Conservation (phyloP, 352 stramenopile genomes). For the Phytophthora cactorum region DNA sequence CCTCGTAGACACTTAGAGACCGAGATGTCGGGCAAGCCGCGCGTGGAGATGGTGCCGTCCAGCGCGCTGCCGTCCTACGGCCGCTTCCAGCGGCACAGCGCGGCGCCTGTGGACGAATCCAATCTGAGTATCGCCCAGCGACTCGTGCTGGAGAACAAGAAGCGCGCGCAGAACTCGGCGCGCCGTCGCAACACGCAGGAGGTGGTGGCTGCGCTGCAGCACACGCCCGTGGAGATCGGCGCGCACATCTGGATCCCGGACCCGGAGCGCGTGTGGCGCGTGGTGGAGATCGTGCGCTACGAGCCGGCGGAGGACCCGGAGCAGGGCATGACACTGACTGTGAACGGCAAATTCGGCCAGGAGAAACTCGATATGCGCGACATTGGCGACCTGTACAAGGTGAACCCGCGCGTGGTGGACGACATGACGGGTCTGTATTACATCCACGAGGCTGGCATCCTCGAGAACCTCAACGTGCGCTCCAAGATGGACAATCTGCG, state of each 20-base stretch:
- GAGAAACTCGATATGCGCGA: slow-evolving; percentile 83
- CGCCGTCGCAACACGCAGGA: slow-evolving; percentile 77
- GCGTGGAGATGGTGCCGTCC: slow-evolving; percentile 66
- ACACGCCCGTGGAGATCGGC: slow-evolving; percentile 77
- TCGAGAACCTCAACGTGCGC: slow-evolving; percentile 81
- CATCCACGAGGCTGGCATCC: slow-evolving; percentile 88
- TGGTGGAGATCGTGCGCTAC: slow-evolving; percentile 80
- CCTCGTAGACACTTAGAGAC: slow-evolving; percentile 2
- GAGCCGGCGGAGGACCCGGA: slow-evolving; percentile 52
- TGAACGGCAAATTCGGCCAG: slow-evolving; percentile 73
- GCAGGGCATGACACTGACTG: slow-evolving; percentile 73
- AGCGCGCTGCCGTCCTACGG: slow-evolving; percentile 82
- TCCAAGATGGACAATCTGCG: slow-evolving; percentile 77
- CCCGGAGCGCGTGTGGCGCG: slow-evolving; percentile 80
- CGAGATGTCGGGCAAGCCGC: slow-evolving; percentile 47
- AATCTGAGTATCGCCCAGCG: slow-evolving; percentile 81
- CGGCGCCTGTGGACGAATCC: slow-evolving; percentile 60
- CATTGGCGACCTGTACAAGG: slow-evolving; percentile 85
- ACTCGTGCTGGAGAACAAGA: slow-evolving; percentile 87
- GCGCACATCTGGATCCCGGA: slow-evolving; percentile 90
- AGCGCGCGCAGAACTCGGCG: slow-evolving; percentile 64
- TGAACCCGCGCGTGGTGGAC: slow-evolving; percentile 87
- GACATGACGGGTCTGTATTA: slow-evolving; percentile 91
- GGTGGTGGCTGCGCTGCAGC: slow-evolving; percentile 65
- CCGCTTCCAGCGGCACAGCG: slow-evolving; percentile 73